Conservation (phyloP, 805 yeast species). For the Teunomyces tritomae region DNA sequence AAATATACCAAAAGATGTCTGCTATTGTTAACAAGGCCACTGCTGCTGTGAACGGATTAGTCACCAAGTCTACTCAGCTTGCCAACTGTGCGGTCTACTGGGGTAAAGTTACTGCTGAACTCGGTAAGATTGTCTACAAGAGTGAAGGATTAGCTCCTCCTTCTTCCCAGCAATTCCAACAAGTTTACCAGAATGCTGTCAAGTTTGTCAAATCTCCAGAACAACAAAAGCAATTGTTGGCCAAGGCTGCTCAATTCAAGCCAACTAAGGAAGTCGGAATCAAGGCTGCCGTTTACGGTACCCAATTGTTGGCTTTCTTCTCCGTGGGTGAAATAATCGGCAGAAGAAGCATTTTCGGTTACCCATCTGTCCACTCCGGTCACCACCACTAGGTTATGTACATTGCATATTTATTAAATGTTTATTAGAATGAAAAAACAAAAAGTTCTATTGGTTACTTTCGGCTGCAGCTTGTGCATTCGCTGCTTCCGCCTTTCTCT, state of each 20-base stretch:
- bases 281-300: constrained; percentile 69
- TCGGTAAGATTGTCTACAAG: constrained; percentile 76
- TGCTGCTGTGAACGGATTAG: constrained; percentile 32
- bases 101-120: constrained; percentile 64
- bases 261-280: constrained; percentile 55
- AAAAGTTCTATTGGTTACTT: background rate
- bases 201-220: constrained; percentile 35
- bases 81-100: constrained; percentile 72
- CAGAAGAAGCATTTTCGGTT: constrained; percentile 90
- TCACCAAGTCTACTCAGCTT: constrained; percentile 37
- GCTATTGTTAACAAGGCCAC: constrained; percentile 43
- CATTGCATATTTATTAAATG: constrained; percentile 2
- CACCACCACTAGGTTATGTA: constrained; percentile 16
- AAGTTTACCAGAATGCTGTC: constrained; percentile 55
- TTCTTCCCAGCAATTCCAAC: constrained; percentile 67
- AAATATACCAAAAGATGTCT: constrained; percentile 29
- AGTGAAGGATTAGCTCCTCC: constrained; percentile 96
- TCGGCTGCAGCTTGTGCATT: background rate
- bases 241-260: constrained; percentile 43
- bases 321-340: constrained; percentile 95
- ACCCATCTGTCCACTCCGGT: constrained; percentile 59
- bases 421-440: background rate
- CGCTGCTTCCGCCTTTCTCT: constrained; percentile 40
- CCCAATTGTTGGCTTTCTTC: constrained; percentile 88
- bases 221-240: constrained; percentile 60